Evolutionary conservation across 495 filamentous ascomycete species (phyloP).

Genomic region (Aspergillus asperescens): DNA sequence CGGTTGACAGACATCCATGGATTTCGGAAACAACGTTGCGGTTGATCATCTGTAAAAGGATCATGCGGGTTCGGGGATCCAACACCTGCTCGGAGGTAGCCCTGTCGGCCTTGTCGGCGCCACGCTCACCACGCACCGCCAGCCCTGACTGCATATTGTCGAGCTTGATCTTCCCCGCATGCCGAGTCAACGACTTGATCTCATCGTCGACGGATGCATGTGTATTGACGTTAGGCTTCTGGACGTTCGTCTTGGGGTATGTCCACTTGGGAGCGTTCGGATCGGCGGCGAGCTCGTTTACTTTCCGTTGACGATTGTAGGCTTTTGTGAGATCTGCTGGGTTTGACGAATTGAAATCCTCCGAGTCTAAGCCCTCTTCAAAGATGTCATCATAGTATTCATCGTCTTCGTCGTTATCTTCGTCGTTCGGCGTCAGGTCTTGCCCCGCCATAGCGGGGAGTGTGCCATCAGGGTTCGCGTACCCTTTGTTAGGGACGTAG

Average conservation of each 20-base stretch:
- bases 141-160: constrained; percentile 57
- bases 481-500: constrained; percentile 53
- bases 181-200: constrained; percentile 71
- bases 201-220: constrained; percentile 78
- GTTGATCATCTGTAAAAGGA: constrained; percentile 92
- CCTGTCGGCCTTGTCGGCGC: constrained; percentile 77
- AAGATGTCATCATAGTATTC: constrained; percentile 56
- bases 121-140: constrained; percentile 45
- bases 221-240: constrained; percentile 79
- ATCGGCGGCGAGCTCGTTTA: constrained; percentile 54
- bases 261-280: constrained; percentile 51
- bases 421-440: constrained; percentile 26
- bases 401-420: constrained; percentile 43
- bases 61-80: constrained; percentile 90
- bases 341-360: constrained; percentile 55
- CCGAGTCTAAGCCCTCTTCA: constrained; percentile 51
- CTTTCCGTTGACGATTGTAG: constrained; percentile 77
- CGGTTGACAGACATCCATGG: constrained; percentile 87
- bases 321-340: constrained; percentile 73
- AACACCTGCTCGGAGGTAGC: constrained; percentile 92
- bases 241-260: constrained; percentile 70
- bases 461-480: constrained; percentile 35
- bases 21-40: constrained; percentile 73
- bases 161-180: constrained; percentile 84
- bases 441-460: constrained; percentile 35